Evolutionary conservation across 495 filamentous ascomycete species (phyloP).

Genomic region (Lepidopterella palustris): DNA sequence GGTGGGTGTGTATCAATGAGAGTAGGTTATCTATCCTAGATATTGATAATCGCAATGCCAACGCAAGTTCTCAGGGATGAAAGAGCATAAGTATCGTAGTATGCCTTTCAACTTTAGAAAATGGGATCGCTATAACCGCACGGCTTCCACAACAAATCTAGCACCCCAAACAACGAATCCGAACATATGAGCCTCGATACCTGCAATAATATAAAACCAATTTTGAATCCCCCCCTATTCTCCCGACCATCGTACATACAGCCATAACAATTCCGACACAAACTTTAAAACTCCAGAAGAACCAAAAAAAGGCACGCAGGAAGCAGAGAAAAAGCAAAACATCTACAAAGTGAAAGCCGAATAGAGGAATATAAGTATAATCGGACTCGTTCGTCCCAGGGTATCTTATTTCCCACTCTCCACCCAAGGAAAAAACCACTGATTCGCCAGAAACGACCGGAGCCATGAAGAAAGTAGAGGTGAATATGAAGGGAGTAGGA

Average conservation of each 20-base stretch:
- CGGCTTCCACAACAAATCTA: too few relatives aligned
- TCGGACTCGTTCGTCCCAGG: neutral
- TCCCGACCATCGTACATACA: neutral
- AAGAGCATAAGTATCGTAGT: too few relatives aligned
- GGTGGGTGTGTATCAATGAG: too few relatives aligned
- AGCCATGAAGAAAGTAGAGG: neutral
- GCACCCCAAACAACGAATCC: too few relatives aligned
- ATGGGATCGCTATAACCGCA: too few relatives aligned
- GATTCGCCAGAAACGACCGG: neutral
- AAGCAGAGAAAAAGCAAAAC: neutral
- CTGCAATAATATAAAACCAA: neutral
- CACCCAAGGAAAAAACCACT: neutral
- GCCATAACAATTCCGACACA: neutral
- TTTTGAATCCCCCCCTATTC: neutral
- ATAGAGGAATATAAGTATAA: neutral
- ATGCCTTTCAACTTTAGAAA: too few relatives aligned
- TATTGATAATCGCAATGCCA: too few relatives aligned
- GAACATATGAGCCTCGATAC: too few relatives aligned
- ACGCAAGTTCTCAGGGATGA: too few relatives aligned
- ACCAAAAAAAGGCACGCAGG: too few relatives aligned
- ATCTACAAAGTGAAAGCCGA: too few relatives aligned
- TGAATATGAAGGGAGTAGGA: neutral
- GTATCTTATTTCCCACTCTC: neutral
- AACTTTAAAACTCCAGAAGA: neutral
- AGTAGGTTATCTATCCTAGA: too few relatives aligned